Conservation (phyloP, 1,284 basidiomycete genomes). For the Ganoderma lingzhi region DNA sequence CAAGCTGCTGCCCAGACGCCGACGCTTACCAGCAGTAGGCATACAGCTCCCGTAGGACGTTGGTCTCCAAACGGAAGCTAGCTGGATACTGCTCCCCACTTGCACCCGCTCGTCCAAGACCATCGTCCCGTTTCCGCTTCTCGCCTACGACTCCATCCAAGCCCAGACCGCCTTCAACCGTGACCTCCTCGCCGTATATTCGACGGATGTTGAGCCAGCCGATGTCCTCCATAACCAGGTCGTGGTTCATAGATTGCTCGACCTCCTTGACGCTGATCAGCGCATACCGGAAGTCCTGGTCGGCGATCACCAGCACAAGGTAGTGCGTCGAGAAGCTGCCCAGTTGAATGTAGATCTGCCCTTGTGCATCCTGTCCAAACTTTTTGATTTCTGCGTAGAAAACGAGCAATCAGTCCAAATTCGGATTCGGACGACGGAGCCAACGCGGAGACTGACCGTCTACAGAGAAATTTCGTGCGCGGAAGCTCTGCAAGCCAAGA, state of each 20-base stretch:
- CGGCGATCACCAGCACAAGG: constrained; percentile 79
- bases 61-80: constrained; percentile 75
- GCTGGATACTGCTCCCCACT: constrained; percentile 29
- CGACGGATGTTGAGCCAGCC: constrained; percentile 78
- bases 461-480: constrained; percentile 68
- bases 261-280: constrained; percentile 68
- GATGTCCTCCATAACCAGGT: constrained; percentile 75
- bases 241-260: constrained; percentile 58
- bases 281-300: constrained; percentile 79
- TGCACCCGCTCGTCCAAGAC: constrained; percentile 19
- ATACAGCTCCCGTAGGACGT: constrained; percentile 76
- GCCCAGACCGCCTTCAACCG: constrained; percentile 31
- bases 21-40: constrained; percentile 77
- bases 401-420: neutral
- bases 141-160: constrained; percentile 33
- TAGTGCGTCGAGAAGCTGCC: constrained; percentile 76
- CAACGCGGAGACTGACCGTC: constrained; percentile 53
- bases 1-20: too few species aligned
- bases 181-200: constrained; percentile 56
- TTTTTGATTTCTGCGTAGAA: constrained; percentile 61
- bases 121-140: constrained; percentile 48
- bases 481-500: constrained; percentile 74
- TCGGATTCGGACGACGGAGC: neutral
- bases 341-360: constrained; percentile 74
- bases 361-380: constrained; percentile 64